phyloP scores from a whole-genome alignment of 2,329 filamentous ascomycete genomes.

The Ophiostoma ips region DNA sequence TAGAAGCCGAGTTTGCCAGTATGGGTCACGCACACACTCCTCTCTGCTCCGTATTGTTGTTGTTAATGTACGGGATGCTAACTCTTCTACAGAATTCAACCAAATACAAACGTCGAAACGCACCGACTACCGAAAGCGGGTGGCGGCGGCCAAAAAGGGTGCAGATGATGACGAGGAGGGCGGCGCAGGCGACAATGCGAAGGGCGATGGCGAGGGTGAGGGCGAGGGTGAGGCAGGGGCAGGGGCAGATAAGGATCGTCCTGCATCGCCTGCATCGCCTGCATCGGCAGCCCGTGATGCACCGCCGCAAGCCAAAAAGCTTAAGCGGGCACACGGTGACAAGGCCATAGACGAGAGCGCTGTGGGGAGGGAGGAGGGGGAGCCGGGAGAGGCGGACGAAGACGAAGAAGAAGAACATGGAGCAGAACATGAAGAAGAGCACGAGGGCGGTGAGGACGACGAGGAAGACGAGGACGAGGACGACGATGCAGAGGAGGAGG shows the following conservation, averaged over 20 bases:
- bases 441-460: constrained; percentile 21
- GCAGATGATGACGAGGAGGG: constrained; percentile 17
- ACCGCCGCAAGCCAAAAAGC: constrained; percentile 24
- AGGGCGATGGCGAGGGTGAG: constrained; percentile 15
- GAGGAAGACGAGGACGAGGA: constrained; percentile 22
- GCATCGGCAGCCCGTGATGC: constrained; percentile 4
- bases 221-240: constrained; percentile 10
- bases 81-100: constrained; percentile 45
- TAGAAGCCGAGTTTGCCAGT: constrained; percentile 69
- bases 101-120: constrained; percentile 61
- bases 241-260: not conserved
- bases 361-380: not conserved
- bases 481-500: constrained; percentile 21
- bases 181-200: too few species aligned
- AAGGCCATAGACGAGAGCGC: not conserved
- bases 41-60: too few species aligned
- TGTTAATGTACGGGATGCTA: too few species aligned
- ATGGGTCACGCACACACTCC: constrained; percentile 4
- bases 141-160: constrained; percentile 47
- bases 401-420: constrained; percentile 22
- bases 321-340: constrained; percentile 21
- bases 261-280: not conserved
- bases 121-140: constrained; percentile 56
- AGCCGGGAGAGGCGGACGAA: constrained; percentile 11
- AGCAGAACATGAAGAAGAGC: constrained; percentile 32